These are phyloP conservation scores for Pseudogymnoascus sp. DNA, from an alignment of 2,329 filamentous ascomycete species.

Conservation along the genomic window DNA sequence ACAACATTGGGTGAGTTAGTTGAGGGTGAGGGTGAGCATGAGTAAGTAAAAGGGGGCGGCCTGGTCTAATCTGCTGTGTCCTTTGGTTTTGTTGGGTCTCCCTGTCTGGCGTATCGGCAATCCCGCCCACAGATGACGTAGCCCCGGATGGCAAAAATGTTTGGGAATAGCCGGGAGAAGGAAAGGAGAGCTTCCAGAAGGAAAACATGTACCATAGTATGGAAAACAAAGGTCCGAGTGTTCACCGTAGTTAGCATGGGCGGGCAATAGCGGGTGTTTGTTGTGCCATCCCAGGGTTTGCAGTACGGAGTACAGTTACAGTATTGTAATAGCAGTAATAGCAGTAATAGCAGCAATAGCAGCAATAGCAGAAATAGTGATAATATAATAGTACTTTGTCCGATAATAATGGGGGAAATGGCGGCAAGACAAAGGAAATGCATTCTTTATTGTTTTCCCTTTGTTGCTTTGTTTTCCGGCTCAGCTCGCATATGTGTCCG, in stretches of 20 bases:
- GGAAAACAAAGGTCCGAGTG: conserved; percentile 1
- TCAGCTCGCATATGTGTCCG: not conserved
- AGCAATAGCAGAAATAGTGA: not conserved
- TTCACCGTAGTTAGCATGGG: not conserved
- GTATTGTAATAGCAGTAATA: not conserved
- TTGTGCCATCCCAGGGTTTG: not conserved
- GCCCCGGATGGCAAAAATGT: not conserved
- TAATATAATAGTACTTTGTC: not conserved
- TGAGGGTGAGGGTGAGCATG: not conserved
- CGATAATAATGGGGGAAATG: not conserved
- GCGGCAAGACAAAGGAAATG: not conserved
- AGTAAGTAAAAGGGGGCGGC: not conserved
- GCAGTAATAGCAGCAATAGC: not conserved
- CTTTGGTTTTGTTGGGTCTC: not conserved
- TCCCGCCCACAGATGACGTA: conserved; percentile 1
- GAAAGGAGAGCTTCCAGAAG: conserved; percentile 1
- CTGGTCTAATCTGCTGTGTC: not conserved
- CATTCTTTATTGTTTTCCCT: not conserved
- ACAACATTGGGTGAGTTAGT: not conserved
- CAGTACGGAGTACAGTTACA: not conserved
- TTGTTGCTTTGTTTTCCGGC: not conserved
- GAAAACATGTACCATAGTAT: not conserved
- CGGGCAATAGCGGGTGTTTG: not conserved
- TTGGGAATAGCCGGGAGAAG: conserved; percentile 4
- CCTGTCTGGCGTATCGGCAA: not conserved